Conservation (phyloP, 306 rosid genomes). For the Abrus precatorius region DNA sequence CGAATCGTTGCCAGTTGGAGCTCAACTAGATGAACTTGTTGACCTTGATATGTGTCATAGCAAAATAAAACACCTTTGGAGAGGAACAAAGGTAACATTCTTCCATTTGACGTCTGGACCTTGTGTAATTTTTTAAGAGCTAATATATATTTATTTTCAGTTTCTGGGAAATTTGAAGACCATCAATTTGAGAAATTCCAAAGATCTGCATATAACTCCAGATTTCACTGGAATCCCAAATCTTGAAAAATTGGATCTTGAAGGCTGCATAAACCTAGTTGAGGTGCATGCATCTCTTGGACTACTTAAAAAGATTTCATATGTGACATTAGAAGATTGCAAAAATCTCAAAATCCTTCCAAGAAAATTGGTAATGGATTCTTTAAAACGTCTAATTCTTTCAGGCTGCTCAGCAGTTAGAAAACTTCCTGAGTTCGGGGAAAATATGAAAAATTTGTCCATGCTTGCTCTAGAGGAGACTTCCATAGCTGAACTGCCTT, state of each 20-base stretch:
- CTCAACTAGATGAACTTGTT: slow-evolving; percentile 41
- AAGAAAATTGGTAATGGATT: slow-evolving; percentile 28
- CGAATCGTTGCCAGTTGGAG: slow-evolving; percentile 17
- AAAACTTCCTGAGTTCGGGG: slow-evolving; percentile 49
- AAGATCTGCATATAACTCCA: slow-evolving; percentile 35
- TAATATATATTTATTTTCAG: slow-evolving; percentile 21
- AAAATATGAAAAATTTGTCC: slow-evolving; percentile 34
- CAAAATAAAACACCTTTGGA: slow-evolving; percentile 29
- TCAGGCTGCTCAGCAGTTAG: slow-evolving; percentile 42
- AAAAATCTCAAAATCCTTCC: slow-evolving; percentile 46
- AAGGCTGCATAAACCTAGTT: slow-evolving; percentile 46
- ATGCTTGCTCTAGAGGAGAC: slow-evolving; percentile 33
- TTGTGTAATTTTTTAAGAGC: background rate
- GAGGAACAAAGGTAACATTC: slow-evolving; percentile 37
- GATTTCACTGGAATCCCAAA: slow-evolving; percentile 44
- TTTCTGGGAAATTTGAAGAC: slow-evolving; percentile 32
- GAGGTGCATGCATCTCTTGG: slow-evolving; percentile 54
- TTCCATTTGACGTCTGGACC: background rate
- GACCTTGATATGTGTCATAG: slow-evolving; percentile 36
- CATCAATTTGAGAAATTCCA: slow-evolving; percentile 40
- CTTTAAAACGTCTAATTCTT: slow-evolving; percentile 27
- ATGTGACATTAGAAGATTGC: slow-evolving; percentile 31
- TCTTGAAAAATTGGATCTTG: slow-evolving; percentile 44
- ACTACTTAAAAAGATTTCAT: slow-evolving; percentile 44
- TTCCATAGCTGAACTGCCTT: slow-evolving; percentile 37